These are phyloP conservation scores for Pythium coloratum DNA, from an alignment of 352 stramenopile genomes.

Conservation along the genomic window DNA sequence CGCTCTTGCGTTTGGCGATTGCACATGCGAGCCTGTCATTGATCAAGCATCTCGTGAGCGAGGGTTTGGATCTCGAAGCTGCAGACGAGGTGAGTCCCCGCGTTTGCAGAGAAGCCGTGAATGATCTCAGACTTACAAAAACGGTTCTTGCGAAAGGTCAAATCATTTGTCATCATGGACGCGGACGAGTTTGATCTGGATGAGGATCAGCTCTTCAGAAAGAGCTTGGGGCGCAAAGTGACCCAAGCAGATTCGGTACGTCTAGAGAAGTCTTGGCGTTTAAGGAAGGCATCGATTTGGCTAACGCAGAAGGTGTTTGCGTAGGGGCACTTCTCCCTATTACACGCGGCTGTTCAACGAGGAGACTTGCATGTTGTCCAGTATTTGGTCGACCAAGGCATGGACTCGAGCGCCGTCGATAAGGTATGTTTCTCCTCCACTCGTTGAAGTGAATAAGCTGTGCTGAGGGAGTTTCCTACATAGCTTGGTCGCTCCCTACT, in stretches of 20 bases:
- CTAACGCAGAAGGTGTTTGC: not conserved
- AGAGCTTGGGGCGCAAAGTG: not conserved
- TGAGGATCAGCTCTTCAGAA: constrained; percentile 5
- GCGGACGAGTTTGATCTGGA: constrained; percentile 5
- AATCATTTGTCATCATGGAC: constrained; percentile 8
- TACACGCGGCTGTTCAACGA: constrained; percentile 12
- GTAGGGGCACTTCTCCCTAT: constrained; percentile 1
- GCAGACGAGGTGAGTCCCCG: constrained; percentile 4
- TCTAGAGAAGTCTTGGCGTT: not conserved
- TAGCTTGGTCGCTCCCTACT: constrained; percentile 9
- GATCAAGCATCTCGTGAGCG: constrained; percentile 9
- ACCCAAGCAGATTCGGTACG: not conserved
- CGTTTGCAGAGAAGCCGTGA: too few relatives aligned
- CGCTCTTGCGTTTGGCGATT: constrained; percentile 7
- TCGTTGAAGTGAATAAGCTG: too few relatives aligned
- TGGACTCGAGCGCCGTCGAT: constrained; percentile 7
- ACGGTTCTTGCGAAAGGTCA: not conserved
- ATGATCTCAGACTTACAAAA: too few relatives aligned
- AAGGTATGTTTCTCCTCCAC: constrained; percentile 1
- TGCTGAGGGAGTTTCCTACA: not conserved
- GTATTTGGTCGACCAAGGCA: constrained; percentile 8
- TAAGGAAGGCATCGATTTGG: not conserved
- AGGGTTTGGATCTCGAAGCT: not conserved
- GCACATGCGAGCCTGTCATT: not conserved
- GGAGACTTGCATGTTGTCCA: not conserved